phyloP scores from a whole-genome alignment of 129 eudicot genomes.

The Chrysanthemum lavandulifolium region DNA sequence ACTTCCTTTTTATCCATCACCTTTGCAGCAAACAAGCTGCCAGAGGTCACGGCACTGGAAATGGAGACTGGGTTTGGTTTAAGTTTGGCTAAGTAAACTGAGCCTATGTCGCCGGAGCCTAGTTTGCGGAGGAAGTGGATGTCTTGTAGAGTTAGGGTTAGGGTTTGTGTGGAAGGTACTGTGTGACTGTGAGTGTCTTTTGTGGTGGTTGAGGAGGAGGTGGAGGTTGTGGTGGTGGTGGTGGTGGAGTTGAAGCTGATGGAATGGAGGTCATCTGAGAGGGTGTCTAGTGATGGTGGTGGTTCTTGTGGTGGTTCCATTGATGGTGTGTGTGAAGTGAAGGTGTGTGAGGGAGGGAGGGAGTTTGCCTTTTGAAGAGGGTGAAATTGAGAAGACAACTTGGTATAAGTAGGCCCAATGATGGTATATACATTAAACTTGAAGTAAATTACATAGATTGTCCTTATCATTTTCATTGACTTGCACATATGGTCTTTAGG shows the following conservation, averaged over 20 bases:
- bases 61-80: conserved; percentile 28
- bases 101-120: conserved; percentile 94
- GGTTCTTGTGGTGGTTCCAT: conserved; percentile 45
- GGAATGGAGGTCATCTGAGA: conserved; percentile 74
- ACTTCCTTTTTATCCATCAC: conserved; percentile 76
- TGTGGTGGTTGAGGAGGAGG: conserved; percentile 67
- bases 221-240: conserved; percentile 43
- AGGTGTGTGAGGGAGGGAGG: background rate
- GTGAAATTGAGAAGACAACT: background rate
- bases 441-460: too few species aligned
- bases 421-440: background rate
- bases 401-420: background rate
- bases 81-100: conserved; percentile 74
- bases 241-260: conserved; percentile 85
- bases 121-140: conserved; percentile 78
- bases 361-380: conserved; percentile 5
- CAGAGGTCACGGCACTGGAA: conserved; percentile 9
- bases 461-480: too few species aligned
- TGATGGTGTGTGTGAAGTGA: conserved; percentile 13
- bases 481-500: too few species aligned
- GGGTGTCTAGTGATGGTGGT: conserved; percentile 52
- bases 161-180: conserved; percentile 34
- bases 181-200: too few species aligned
- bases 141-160: conserved; percentile 48
- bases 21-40: conserved; percentile 64